Percentiles rank a stretch among this genome's conserved stretches.
Evolutionary conservation across 2,329 filamentous ascomycete genomes (phyloP).

Genomic region (Ascocoryne sarcoides): DNA sequence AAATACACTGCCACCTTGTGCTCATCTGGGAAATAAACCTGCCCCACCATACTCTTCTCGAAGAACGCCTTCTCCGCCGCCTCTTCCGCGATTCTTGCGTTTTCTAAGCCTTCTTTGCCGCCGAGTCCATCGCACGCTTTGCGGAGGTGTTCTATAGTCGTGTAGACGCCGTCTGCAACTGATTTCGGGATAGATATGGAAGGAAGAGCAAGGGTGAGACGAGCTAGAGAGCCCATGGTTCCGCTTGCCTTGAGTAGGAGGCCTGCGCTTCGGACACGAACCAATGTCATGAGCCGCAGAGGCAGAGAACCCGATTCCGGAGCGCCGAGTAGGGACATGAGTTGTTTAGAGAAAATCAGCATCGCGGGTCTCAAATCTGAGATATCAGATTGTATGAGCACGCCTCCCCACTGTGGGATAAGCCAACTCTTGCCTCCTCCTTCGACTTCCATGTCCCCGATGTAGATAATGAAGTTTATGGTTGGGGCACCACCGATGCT

Average conservation of each 20-base stretch:
- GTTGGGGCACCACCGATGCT: conserved; percentile 91
- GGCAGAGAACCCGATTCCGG: conserved; percentile 77
- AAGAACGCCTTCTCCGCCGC: conserved; percentile 95
- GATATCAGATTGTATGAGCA: conserved; percentile 50
- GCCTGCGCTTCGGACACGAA: conserved; percentile 76
- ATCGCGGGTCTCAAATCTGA: conserved; percentile 69
- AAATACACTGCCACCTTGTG: conserved; percentile 97
- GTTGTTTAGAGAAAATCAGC: conserved; percentile 82
- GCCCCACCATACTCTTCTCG: conserved; percentile 97
- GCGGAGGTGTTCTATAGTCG: conserved; percentile 69
- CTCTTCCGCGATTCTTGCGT: conserved; percentile 76
- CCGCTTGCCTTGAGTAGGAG: conserved; percentile 84
- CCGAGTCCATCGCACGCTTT: conserved; percentile 66
- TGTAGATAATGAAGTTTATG: conserved; percentile 90
- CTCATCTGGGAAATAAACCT: conserved; percentile 97
- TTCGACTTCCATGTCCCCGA: conserved; percentile 49
- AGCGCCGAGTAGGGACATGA: conserved; percentile 79
- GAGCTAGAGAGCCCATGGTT: conserved; percentile 84
- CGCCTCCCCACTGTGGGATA: conserved; percentile 89
- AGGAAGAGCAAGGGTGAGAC: conserved; percentile 72
- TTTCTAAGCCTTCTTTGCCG: conserved; percentile 58
- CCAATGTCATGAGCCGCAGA: conserved; percentile 73
- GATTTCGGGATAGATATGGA: conserved; percentile 85
- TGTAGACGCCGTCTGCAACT: conserved; percentile 77
- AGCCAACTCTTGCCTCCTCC: conserved; percentile 63